Conservation (phyloP, 768 basidiomycete genomes). For the Podaxis carcinomalis region DNA sequence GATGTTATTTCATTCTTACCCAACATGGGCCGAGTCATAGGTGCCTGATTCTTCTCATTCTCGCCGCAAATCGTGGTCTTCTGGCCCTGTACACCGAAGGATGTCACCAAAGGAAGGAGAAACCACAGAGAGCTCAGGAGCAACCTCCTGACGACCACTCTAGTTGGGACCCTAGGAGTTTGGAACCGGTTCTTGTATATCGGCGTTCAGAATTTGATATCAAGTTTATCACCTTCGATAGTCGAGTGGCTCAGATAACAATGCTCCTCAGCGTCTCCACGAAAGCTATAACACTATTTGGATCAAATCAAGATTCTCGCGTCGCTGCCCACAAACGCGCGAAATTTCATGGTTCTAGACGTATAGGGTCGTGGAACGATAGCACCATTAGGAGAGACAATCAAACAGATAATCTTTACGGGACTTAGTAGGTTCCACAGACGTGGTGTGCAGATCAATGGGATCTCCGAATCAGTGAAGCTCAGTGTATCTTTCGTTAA, state of each 20-base stretch:
- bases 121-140: not conserved
- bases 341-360: slow-evolving; percentile 45
- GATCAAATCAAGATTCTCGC: slow-evolving; percentile 42
- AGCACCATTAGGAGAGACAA: slow-evolving; percentile 38
- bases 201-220: too few relatives aligned
- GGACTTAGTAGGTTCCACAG: slow-evolving; percentile 33
- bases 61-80: not conserved
- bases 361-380: slow-evolving; percentile 44
- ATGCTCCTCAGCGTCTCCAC: not conserved
- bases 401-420: slow-evolving; percentile 40
- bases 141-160: slow-evolving; percentile 18
- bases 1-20: not conserved
- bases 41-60: not conserved
- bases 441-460: not conserved
- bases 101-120: slow-evolving; percentile 7
- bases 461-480: slow-evolving; percentile 18
- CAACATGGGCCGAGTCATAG: not conserved
- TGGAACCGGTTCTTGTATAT: too few relatives aligned
- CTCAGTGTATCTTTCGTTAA: slow-evolving; percentile 42
- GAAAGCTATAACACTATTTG: slow-evolving; percentile 22
- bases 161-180: slow-evolving; percentile 21
- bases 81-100: not conserved
- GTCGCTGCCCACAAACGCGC: slow-evolving; percentile 44
- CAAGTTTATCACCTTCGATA: too few relatives aligned
- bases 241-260: not conserved